Conservation (phyloP, 495 filamentous ascomycete genomes). For the Podospora appendiculata region DNA sequence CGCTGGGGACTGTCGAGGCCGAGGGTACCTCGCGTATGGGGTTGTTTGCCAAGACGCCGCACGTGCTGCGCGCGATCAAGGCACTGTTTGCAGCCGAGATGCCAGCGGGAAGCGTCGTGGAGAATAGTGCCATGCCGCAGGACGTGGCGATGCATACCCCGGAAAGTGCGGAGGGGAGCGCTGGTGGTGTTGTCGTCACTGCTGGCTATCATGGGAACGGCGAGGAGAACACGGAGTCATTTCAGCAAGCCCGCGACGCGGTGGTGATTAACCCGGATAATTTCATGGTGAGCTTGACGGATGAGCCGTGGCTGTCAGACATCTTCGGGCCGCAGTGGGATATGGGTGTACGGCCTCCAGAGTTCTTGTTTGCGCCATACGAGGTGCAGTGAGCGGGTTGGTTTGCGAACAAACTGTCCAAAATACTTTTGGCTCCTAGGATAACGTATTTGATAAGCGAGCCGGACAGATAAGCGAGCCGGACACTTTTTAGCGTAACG, state of each 20-base stretch:
- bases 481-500: no score
- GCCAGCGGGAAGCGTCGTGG: neutral
- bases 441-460: no score
- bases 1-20: constrained; percentile 9
- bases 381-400: no score
- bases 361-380: no score
- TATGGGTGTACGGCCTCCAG: neutral
- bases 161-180: neutral
- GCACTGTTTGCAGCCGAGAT: constrained; percentile 13
- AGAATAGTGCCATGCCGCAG: no score
- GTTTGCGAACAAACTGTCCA: no score
- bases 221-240: neutral
- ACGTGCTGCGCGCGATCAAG: constrained; percentile 7
- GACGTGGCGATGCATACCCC: no score
- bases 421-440: no score
- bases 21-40: constrained; percentile 6
- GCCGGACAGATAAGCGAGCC: no score
- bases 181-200: neutral
- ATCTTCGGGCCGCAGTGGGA: neutral
- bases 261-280: neutral
- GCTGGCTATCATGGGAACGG: neutral
- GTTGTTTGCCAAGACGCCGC: constrained; percentile 11
- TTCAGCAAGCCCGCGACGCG: neutral
- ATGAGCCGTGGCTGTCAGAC: neutral
- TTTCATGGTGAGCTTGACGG: neutral